phyloP scores from a whole-genome alignment of 129 eudicot species.

The Smallanthus sonchifolius region DNA sequence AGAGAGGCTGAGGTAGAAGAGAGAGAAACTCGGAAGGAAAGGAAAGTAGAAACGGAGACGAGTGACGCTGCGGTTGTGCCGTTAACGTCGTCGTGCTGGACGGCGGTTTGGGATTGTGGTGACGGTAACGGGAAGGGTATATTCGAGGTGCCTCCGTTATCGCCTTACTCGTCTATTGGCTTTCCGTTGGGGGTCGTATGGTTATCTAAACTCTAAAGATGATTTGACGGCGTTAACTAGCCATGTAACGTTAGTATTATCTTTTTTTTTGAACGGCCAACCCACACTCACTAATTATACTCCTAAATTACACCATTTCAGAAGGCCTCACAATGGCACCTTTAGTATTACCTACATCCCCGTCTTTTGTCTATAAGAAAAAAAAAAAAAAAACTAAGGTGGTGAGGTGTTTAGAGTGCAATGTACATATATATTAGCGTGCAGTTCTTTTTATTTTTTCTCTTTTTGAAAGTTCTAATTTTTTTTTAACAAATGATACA shows the following conservation, averaged over 20 bases:
- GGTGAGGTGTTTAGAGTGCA: no score
- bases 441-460: no score
- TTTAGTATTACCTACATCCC: no score
- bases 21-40: conserved; percentile 9
- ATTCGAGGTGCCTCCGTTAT: conserved; percentile 65
- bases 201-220: conserved; percentile 33
- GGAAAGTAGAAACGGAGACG: conserved; percentile 28
- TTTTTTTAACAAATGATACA: no score
- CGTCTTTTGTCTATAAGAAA: no score
- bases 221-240: conserved; percentile 21
- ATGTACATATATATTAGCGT: no score
- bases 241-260: background rate
- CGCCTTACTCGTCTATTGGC: conserved; percentile 38
- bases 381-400: no score
- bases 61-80: conserved; percentile 27
- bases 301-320: no score
- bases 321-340: no score
- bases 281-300: no score
- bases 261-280: no score
- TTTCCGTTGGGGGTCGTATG: conserved; percentile 34
- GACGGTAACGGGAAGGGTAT: conserved; percentile 48
- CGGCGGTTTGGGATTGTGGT: conserved; percentile 53
- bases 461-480: no score
- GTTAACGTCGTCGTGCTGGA: conserved; percentile 65
- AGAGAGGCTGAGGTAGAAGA: conserved; percentile 20